Evolutionary conservation across 495 filamentous ascomycete genomes (phyloP).

Genomic region (Aspergillus nanangensis): DNA sequence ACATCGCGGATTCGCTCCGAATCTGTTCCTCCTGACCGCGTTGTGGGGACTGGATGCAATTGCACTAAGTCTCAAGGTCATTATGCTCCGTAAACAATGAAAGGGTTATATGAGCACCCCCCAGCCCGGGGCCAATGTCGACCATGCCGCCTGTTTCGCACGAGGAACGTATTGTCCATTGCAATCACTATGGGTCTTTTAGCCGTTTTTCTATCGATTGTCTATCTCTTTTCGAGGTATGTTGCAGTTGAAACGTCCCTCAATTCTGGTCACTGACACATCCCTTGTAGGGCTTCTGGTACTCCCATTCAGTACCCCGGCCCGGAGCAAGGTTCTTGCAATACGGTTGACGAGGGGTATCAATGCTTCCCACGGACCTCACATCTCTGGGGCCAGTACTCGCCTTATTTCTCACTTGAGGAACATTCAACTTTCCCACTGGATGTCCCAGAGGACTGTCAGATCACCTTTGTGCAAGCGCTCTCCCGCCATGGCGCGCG

Average conservation of each 20-base stretch:
- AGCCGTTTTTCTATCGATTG: conserved; percentile 4
- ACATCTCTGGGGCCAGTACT: conserved; percentile 83
- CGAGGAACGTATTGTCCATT: background rate
- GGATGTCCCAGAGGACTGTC: conserved; percentile 56
- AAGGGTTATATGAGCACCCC: conserved; percentile 12
- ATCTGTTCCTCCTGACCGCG: too few species aligned
- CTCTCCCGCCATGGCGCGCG: conserved; percentile 83
- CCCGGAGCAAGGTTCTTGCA: too few species aligned
- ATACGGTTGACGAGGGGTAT: conserved; percentile 57
- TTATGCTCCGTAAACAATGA: conserved; percentile 6
- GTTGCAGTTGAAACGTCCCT: background rate
- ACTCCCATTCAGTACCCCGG: background rate
- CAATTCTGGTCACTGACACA: background rate
- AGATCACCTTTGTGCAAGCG: conserved; percentile 71
- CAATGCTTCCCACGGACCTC: conserved; percentile 55
- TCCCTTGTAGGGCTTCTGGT: too few species aligned
- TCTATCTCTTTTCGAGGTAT: conserved; percentile 13
- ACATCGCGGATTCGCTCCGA: too few species aligned
- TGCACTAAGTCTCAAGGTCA: too few species aligned
- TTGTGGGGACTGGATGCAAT: too few species aligned
- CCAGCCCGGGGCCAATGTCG: background rate
- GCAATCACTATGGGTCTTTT: conserved; percentile 6
- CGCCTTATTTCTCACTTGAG: conserved; percentile 67
- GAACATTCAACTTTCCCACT: conserved; percentile 53
- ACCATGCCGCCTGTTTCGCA: background rate